Base-by-base conservation (phyloP, 371 early-diverging fungal genomes). In the Rhizomucor pusillus region DNA sequence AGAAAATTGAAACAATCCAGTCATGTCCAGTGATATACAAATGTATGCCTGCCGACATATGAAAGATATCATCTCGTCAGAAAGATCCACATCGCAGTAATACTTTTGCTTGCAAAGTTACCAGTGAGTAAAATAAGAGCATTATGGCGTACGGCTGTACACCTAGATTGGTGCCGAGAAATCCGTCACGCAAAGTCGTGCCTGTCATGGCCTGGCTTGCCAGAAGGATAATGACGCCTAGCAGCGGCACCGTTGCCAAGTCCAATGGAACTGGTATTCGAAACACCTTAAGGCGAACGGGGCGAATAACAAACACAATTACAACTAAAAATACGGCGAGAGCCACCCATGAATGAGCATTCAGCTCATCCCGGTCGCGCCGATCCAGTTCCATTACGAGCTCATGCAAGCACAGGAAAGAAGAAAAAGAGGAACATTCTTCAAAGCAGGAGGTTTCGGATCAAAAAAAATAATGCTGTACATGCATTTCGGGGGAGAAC, bases 21-120 rank as follows among this genome's bases (percentile, higher is more conserved):
- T 89, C 59, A 86, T 69, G 63, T 93, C 91, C 11, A 90, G 75
- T 12, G 89, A 87, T n/a, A 90, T 85, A 59, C 93, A 91, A 36
- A 90, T 84, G 59, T 90, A 92, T 0, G 91, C 90, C 79, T 80
- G 51, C 29, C 24, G 13, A 49, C 20, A 47, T 4, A 11, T 36
- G 22, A 22, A 6, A 24, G 22, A 24, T 14, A n/a, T n/a, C n/a
- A n/a, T n/a, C n/a, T n/a, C n/a, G n/a, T n/a, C n/a, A n/a, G n/a
- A n/a, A n/a, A n/a, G n/a, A n/a, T n/a, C n/a, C n/a, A n/a, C n/a
- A n/a, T n/a, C 22, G n/a, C 4, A 6, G 22, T 39, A 24, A 24
- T 52, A 24, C 19, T 50, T 39, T 36, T 18, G 35, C 39, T 22
- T 16, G 19, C 33, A 12, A 11, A 48, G 68, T 54, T 73, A 80